These are phyloP conservation scores for Solanum boliviense DNA, from an alignment of 257 asterid species.

Conservation along the genomic window DNA sequence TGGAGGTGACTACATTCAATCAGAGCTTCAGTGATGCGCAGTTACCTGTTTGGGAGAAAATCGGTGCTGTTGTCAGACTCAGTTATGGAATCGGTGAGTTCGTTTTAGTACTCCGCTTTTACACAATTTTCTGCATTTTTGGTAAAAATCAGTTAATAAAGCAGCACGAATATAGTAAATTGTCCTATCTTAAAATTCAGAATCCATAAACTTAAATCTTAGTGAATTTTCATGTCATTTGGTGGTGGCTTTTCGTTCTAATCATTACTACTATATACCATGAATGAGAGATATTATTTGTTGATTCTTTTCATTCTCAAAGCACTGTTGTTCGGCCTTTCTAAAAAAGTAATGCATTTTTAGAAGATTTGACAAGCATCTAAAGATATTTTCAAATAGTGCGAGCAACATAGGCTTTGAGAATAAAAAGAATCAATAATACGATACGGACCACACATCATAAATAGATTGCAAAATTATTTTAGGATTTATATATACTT, in stretches of 20 bases:
- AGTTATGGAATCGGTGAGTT: constrained; percentile 87
- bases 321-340: background rate
- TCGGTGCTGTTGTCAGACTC: constrained; percentile 85
- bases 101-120: background rate
- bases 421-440: background rate
- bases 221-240: too few relatives aligned
- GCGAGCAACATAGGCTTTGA: background rate
- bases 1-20: constrained; percentile 85
- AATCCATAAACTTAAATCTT: background rate
- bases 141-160: background rate
- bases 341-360: too few relatives aligned
- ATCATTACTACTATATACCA: too few relatives aligned
- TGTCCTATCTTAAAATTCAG: background rate
- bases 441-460: background rate
- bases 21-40: constrained; percentile 59
- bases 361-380: background rate
- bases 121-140: background rate
- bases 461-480: background rate
- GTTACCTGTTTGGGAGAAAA: constrained; percentile 88
- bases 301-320: background rate
- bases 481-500: background rate
- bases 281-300: background rate
- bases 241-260: too few relatives aligned
- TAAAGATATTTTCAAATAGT: background rate
- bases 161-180: background rate